These are phyloP conservation scores for Aspergillus homomorphus DNA, from an alignment of 495 filamentous ascomycete species.

Conservation along the genomic window DNA sequence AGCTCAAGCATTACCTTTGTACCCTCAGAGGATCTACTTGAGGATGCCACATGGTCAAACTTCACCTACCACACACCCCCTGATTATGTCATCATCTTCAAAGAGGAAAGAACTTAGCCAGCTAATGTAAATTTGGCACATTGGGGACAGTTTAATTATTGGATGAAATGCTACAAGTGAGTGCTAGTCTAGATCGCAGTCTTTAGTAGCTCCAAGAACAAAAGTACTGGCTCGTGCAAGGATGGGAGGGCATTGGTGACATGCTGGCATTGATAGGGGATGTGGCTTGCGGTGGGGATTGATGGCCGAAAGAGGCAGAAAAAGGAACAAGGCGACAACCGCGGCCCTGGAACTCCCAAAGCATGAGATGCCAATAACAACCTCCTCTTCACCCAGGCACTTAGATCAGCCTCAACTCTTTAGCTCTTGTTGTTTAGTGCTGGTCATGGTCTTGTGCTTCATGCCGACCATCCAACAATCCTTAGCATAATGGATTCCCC, in stretches of 20 bases:
- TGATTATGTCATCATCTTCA: constrained; percentile 8
- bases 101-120: background rate
- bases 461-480: constrained; percentile 8
- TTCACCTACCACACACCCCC: background rate
- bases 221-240: background rate
- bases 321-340: constrained; percentile 19
- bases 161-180: background rate
- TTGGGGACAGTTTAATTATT: background rate
- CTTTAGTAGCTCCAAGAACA: background rate
- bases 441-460: constrained; percentile 15
- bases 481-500: constrained; percentile 72
- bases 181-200: background rate
- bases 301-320: constrained; percentile 14
- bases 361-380: background rate
- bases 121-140: background rate
- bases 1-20: background rate
- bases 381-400: background rate
- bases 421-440: constrained; percentile 13
- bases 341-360: constrained; percentile 5
- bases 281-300: constrained; percentile 16
- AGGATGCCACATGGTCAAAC: constrained; percentile 3
- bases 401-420: background rate
- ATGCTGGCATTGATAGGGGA: constrained; percentile 2
- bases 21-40: background rate
- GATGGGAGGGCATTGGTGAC: background rate